A percentile compares a stretch with the other conserved stretches of the same genome.
Conservation (phyloP, 306 rosid genomes). For the Crotalaria pallida region DNA sequence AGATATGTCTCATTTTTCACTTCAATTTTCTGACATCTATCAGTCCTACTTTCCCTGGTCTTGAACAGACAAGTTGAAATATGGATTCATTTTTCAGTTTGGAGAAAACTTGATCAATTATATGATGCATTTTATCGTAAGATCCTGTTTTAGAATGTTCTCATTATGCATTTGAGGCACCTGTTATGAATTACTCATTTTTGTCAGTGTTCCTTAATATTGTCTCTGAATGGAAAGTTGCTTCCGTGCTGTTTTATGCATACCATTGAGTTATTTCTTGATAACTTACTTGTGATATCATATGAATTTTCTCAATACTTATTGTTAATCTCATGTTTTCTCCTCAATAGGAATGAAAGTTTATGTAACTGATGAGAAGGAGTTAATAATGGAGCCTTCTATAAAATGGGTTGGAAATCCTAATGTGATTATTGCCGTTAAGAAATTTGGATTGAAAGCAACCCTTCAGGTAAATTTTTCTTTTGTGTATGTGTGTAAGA, state of each 20-base stretch:
- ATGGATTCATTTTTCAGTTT: too few relatives aligned
- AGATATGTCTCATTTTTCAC: neutral
- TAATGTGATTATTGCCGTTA: too few relatives aligned
- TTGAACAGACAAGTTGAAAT: too few relatives aligned
- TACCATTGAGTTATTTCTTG: neutral
- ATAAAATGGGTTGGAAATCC: too few relatives aligned
- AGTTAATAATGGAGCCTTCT: too few relatives aligned
- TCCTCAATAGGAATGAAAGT: slow-evolving; percentile 38
- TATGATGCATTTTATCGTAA: too few relatives aligned
- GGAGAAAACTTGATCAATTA: too few relatives aligned
- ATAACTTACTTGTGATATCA: neutral
- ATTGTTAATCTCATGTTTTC: neutral
- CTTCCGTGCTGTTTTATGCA: too few relatives aligned
- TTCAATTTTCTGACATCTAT: neutral
- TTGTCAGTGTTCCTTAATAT: neutral
- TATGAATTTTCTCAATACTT: neutral
- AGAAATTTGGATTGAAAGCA: slow-evolving; percentile 84
- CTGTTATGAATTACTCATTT: neutral
- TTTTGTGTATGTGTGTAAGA: neutral
- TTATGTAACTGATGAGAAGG: too few relatives aligned
- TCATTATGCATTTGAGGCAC: neutral
- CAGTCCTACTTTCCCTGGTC: too few relatives aligned
- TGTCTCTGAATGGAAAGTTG: neutral
- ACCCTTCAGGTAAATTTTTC: slow-evolving; percentile 50
- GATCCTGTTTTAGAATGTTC: too few relatives aligned